Percentiles rank a stretch among this genome's conserved stretches.
These are phyloP conservation scores for Eutrema japonicum DNA, from an alignment of 345 rosid genomes.

Conservation along the genomic window DNA sequence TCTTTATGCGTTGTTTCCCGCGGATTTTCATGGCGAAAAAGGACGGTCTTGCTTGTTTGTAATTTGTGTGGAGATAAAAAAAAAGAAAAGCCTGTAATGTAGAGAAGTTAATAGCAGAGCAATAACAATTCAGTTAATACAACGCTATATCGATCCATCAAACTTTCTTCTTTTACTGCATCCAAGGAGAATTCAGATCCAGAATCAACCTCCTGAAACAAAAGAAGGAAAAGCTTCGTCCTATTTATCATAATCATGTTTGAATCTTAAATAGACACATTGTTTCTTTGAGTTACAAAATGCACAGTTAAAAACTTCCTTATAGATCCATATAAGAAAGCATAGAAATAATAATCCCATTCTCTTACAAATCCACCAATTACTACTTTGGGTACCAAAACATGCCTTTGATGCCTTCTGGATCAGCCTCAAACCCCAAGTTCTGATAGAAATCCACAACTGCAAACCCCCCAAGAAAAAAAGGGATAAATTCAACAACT, in stretches of 20 bases:
- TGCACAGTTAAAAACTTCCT: slow-evolving; percentile 29
- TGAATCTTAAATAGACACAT: slow-evolving; percentile 15
- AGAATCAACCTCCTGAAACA: not conserved
- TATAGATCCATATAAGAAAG: slow-evolving; percentile 10
- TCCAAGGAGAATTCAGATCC: not conserved
- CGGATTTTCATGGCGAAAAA: slow-evolving; percentile 42
- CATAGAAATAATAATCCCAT: slow-evolving; percentile 4
- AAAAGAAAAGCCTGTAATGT: slow-evolving; percentile 31
- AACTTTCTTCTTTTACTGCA: not conserved
- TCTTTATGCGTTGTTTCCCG: slow-evolving; percentile 16
- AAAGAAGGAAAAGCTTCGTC: not conserved
- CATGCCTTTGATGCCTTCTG: slow-evolving; percentile 98
- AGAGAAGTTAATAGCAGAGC: slow-evolving; percentile 43
- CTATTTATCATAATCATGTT: slow-evolving; percentile 20
- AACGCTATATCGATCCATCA: slow-evolving; percentile 11
- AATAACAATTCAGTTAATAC: slow-evolving; percentile 34
- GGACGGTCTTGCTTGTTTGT: slow-evolving; percentile 38
- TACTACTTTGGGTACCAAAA: slow-evolving; percentile 88
- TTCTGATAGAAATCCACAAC: slow-evolving; percentile 96
- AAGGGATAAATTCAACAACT: not conserved
- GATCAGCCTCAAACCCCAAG: slow-evolving; percentile 93
- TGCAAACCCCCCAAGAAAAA: slow-evolving; percentile 35
- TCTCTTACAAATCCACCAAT: slow-evolving; percentile 21
- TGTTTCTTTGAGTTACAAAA: slow-evolving; percentile 33
- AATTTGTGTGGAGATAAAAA: slow-evolving; percentile 40